These are phyloP conservation scores for Rhodotorula sp. DNA, from an alignment of 1,284 basidiomycete genomes.

Conservation along the genomic window DNA sequence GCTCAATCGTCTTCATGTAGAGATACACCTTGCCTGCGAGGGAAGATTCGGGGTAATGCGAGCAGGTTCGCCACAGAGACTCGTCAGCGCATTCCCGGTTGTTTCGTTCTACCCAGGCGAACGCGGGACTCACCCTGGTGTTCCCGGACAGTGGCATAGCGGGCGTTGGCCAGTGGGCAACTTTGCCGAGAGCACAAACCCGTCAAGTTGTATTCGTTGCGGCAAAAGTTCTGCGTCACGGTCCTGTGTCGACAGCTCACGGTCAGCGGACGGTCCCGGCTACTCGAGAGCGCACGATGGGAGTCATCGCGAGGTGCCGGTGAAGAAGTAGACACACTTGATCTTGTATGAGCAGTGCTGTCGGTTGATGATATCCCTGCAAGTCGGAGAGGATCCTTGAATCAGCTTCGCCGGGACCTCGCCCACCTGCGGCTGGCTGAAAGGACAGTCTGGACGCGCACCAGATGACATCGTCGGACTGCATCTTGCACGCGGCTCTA, in stretches of 20 bases:
- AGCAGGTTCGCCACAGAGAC: neutral
- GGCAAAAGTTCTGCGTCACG: constrained; percentile 91
- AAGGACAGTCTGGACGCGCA: neutral
- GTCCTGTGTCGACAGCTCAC: constrained; percentile 59
- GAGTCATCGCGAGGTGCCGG: neutral
- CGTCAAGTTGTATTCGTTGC: constrained; percentile 98
- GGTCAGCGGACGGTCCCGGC: neutral
- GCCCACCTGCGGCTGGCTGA: too few species aligned
- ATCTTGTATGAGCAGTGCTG: constrained; percentile 87
- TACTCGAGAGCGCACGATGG: neutral
- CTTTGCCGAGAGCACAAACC: constrained; percentile 96
- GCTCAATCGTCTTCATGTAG: constrained; percentile 97
- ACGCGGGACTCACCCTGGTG: constrained; percentile 67
- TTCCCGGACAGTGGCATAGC: constrained; percentile 96
- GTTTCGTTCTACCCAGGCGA: too few species aligned
- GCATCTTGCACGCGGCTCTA: constrained; percentile 22
- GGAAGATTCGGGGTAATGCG: neutral
- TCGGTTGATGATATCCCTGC: constrained; percentile 42
- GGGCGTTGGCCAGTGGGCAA: constrained; percentile 93
- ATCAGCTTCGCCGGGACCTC: neutral
- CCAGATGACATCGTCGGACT: constrained; percentile 43
- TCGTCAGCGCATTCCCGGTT: neutral
- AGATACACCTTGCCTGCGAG: constrained; percentile 78
- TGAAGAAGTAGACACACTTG: constrained; percentile 61
- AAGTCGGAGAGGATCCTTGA: neutral